Evolutionary conservation across 192 early-diverging fungal genomes (phyloP), one percentile per base, ranked within the genome.

Genomic region (Coemansia nantahalensis): DNA sequence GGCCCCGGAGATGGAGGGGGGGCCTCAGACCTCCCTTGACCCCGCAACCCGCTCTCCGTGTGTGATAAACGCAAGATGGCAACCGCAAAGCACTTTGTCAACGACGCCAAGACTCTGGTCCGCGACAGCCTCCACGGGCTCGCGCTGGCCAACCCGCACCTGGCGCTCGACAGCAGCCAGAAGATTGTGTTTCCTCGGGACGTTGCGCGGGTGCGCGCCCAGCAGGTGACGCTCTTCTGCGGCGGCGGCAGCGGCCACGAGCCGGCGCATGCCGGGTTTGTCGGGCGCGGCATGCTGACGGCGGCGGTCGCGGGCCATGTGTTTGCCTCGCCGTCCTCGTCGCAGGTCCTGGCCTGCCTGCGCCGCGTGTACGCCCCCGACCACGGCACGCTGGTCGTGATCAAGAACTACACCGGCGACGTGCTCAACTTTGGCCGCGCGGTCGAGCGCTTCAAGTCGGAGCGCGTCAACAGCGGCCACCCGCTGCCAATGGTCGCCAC

Each of bases 351-450:
- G 10, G 82, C 89, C 2, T 89, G 86, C 37, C 62, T 93, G 39
- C 68, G 86, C 36, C 71, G 70, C 5, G 73, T 82, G 13, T 76
- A 82, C 44, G 81, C 82, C 5, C 73, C 76, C 31, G 59, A 77
- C 26, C 71, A 86, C 22, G 91, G 89, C 21, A 83, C 83, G 9
- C 56, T 93, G 30, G 78, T 90, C 3, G 78, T 93, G 12, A 82
- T 92, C 78, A 93, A 90, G 69, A 93, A 93, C 68, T 93, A 93
- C 57, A 93, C 91, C 0, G 91, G 89, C 36, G 84, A 87, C 53
- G 78, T 82, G 45, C 71, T 85, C 10, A 83, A 87, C 68, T 94
- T 94, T 83, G 89, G 87, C 18, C 74, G 85, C 4, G 91, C 91
- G 8, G 83, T 89, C 5, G 87, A 84, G 67, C 79, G 84, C 11